A percentile compares a stretch with the other conserved stretches of the same genome.
Conservation (phyloP, 805 yeast genomes). For the Metschnikowia picachoensis region DNA sequence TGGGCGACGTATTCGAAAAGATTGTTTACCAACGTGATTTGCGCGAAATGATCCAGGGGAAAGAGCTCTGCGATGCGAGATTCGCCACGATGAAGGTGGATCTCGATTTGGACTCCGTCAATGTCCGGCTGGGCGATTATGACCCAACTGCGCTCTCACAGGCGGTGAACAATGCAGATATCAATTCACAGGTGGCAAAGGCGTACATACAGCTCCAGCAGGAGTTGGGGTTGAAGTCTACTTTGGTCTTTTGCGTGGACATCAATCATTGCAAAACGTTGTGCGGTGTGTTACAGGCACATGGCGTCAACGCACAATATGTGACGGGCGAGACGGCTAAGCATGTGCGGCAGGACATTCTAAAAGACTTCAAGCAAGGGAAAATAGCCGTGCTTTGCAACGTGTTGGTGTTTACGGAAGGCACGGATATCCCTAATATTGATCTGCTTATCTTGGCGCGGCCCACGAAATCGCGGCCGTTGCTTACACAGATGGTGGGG, state of each 20-base stretch:
- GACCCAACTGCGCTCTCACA: conserved; percentile 46
- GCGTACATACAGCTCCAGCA: conserved; percentile 39
- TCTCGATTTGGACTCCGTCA: conserved; percentile 39
- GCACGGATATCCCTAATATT: conserved; percentile 88
- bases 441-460: conserved; percentile 76
- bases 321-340: conserved; percentile 65
- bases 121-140: conserved; percentile 48
- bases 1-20: conserved; percentile 62
- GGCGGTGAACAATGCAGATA: conserved; percentile 50
- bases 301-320: conserved; percentile 66
- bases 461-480: conserved; percentile 71
- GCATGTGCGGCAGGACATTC: conserved; percentile 46
- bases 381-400: conserved; percentile 71
- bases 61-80: conserved; percentile 66
- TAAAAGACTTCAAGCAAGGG: conserved; percentile 60
- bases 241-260: conserved; percentile 76
- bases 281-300: conserved; percentile 46
- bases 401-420: conserved; percentile 90
- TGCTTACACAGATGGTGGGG: conserved; percentile 86
- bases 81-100: conserved; percentile 55
- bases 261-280: conserved; percentile 59
- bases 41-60: conserved; percentile 59
- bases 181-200: conserved; percentile 57
- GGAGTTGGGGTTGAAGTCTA: conserved; percentile 46
- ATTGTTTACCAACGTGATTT: conserved; percentile 68